Evolutionary conservation across 2,329 filamentous ascomycete genomes (phyloP), one percentile per base, ranked within the genome.

Genomic region (Aspergillus persii): DNA sequence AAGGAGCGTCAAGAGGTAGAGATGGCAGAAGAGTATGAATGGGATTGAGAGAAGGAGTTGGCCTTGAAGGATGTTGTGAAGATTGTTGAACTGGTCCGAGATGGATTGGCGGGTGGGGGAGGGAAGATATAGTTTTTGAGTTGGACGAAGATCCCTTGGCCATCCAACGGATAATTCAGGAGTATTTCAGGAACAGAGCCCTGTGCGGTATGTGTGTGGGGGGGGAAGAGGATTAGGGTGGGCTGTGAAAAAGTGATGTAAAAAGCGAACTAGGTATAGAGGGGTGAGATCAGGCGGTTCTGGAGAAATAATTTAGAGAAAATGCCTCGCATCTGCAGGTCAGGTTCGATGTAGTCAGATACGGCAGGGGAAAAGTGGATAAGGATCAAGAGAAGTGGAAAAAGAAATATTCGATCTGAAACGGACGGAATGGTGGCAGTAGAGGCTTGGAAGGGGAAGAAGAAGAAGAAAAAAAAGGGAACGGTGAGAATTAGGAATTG

Each of bases 81-180:
- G 63, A 57, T 58, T 67, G 66, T 51, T 66, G 61, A 50, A 66
- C 65, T 54, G 66, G 61, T 56, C 63, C 48, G 53, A 66, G 56
- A 53, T 63, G 62, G 58, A 63, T 65, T 58, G 63, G 61, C 59
- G 63, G 65, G 54, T 51, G 64, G 58, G 63, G 59, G 48, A 47
- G 44, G 44, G 44, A 60, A 63, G 61, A 64, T 63, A 63, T 65
- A 61, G 58, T 63, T 63, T 64, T 62, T 59, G 57, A 64, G 56
- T 56, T 55, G 58, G 61, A 60, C 56, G 61, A 66, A 53, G 68
- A 68, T 61, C 54, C 54, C 58, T 64, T 62, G 61, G 65, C 47
- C 69, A 69, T 70, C 36, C 47, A 50, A 66, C 62, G 48, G 55
- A 56, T 55, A 54, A 54, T 36, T 54, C 61, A 57, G 51, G 62